Base-by-base conservation (phyloP, 2,329 filamentous ascomycete genomes). In the Trichoderma arundinaceum region DNA sequence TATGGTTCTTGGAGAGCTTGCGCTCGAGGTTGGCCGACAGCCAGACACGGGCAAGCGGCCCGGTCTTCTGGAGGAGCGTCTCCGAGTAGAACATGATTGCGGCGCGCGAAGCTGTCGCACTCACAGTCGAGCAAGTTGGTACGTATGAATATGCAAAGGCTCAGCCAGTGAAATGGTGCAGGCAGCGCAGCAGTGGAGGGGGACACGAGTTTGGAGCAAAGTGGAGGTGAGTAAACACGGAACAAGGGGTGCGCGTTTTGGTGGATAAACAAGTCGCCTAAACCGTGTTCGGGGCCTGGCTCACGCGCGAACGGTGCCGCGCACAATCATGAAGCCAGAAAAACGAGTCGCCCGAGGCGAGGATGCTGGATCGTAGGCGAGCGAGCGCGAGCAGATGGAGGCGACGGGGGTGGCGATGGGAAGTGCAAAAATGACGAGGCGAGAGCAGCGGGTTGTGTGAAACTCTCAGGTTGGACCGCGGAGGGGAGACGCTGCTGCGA, bases 21-120 rank as follows among this genome's bases (percentile, higher is more conserved):
- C 94, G 93, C 86, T 98, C 95, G 70, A 98, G 85, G 80, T 98
- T 99, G 82, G 95, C 93, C 38, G 95, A 97, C 68, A 98, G 87
- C 95, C 95, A 99, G 81, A 98, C 94, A 76, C 93, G 92, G 80
- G 95, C 95, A 84, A 99, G 82, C 75, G 95, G 94, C 83, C 95
- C 95, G 73, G 92, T 97, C 89, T 97, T 97, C 78, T 94, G 93
- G 73, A 99, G 87, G 67, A 99, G 87, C 64, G 92, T 93, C 83
- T 97, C 93, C 62, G 95, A 97, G 79, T 97, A 98, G 81, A 99
- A 99, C 95, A 99, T 99, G 77, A 75, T 81, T 80, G 65, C 70
- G 71, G 68, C 68, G 72, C 71, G 70, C 69, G 70, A 71, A 67
- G 71, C 73, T 71, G 71, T 71, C 73, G 72, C 71, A 54, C 71